Evolutionary conservation across 2,329 filamentous ascomycete species (phyloP).

Genomic region (Teratosphaeriaceae sp.): DNA sequence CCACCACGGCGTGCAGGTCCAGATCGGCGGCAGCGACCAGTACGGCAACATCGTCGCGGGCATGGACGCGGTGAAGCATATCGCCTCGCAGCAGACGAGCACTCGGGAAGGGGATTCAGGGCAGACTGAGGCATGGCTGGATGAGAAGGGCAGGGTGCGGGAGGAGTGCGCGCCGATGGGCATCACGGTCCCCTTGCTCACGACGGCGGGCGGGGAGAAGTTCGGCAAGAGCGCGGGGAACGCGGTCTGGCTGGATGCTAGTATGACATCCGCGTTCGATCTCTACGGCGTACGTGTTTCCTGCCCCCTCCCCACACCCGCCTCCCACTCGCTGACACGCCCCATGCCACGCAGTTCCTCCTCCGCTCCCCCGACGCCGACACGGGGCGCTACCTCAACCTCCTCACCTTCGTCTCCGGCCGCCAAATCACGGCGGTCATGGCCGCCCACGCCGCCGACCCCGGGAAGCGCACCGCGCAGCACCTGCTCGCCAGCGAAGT

Average conservation of each 20-base stretch:
- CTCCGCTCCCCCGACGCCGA: conserved; percentile 74
- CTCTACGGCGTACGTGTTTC: conserved; percentile 74
- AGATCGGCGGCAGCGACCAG: conserved; percentile 93
- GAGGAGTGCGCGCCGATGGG: conserved; percentile 57
- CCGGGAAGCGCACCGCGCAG: conserved; percentile 69
- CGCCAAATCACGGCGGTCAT: conserved; percentile 61
- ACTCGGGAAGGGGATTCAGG: too few relatives aligned
- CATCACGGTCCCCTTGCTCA: conserved; percentile 85
- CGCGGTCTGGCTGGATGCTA: conserved; percentile 82
- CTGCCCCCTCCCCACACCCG: neutral
- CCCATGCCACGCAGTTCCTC: conserved; percentile 62
- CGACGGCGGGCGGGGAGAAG: conserved; percentile 77
- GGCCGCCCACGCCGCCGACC: conserved; percentile 58
- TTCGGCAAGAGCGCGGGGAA: conserved; percentile 95
- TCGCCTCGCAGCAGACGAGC: conserved; percentile 51
- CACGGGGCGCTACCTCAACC: conserved; percentile 72
- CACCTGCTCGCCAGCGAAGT: conserved; percentile 79
- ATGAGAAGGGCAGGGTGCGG: conserved; percentile 32
- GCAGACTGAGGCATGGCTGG: conserved; percentile 16
- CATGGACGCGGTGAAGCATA: conserved; percentile 73
- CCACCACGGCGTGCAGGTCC: conserved; percentile 63
- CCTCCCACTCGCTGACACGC: neutral
- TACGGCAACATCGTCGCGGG: conserved; percentile 94
- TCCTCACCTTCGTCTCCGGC: conserved; percentile 83
- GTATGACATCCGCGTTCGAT: conserved; percentile 75